Evolutionary conservation across 768 basidiomycete genomes (phyloP).

Genomic region (Psilocybe sp.): DNA sequence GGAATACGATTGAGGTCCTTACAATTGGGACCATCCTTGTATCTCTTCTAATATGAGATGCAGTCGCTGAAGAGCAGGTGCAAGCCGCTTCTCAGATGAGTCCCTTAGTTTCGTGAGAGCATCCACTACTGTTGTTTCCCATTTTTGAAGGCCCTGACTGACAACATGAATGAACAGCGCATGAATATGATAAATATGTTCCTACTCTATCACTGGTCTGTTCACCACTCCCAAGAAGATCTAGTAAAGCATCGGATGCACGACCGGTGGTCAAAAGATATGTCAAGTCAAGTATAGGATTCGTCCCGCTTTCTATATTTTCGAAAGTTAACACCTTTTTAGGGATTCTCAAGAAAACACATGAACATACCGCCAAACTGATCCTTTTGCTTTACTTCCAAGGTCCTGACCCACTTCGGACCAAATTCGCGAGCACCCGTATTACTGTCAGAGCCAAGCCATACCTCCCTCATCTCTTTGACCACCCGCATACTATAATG

Average conservation of each 20-base stretch:
- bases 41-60: constrained; percentile 77
- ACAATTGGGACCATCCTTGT: constrained; percentile 77
- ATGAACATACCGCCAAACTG: constrained; percentile 59
- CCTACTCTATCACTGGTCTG: constrained; percentile 80
- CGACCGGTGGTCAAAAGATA: constrained; percentile 68
- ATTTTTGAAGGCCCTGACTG: constrained; percentile 75
- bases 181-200: constrained; percentile 7
- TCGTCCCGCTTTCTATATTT: constrained; percentile 53
- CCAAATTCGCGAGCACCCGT: constrained; percentile 73
- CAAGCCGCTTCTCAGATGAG: constrained; percentile 63
- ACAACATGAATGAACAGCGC: constrained; percentile 19
- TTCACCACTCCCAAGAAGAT: constrained; percentile 76
- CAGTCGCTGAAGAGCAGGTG: constrained; percentile 74
- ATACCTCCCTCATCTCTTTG: constrained; percentile 68
- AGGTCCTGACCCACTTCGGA: constrained; percentile 63
- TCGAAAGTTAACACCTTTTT: constrained; percentile 6
- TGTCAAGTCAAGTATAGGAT: constrained; percentile 70
- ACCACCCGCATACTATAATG: constrained; percentile 72
- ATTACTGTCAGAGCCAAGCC: constrained; percentile 68
- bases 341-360: constrained; percentile 6
- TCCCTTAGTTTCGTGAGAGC: constrained; percentile 73
- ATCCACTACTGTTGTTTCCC: constrained; percentile 74
- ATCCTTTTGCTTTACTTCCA: constrained; percentile 63
- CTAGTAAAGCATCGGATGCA: constrained; percentile 64
- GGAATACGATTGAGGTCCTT: constrained; percentile 17